Percentiles rank a stretch among this genome's conserved stretches.
These are phyloP conservation scores for Acacia pycnantha DNA, from an alignment of 331 rosid genomes.

Conservation along the genomic window DNA sequence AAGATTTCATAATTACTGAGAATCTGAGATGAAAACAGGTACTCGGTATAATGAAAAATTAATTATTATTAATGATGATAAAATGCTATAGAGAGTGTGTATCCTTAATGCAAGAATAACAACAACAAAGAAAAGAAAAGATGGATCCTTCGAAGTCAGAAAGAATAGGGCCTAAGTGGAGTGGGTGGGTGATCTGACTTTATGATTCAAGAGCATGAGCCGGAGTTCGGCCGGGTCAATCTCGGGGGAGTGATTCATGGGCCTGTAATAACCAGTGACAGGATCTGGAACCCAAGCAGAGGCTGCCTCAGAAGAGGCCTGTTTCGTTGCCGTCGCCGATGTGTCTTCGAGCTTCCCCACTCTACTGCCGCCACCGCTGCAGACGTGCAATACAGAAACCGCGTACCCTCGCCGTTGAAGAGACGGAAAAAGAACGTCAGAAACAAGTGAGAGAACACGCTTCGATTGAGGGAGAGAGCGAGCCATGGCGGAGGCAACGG, in stretches of 20 bases:
- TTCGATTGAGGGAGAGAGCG: slow-evolving; percentile 38
- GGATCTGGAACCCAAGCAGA: slow-evolving; percentile 58
- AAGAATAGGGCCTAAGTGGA: neutral
- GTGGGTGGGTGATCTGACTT: slow-evolving; percentile 13
- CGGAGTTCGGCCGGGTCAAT: slow-evolving; percentile 60
- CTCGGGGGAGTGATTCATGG: slow-evolving; percentile 34
- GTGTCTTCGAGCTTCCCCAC: slow-evolving; percentile 38
- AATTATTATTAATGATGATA: too few relatives aligned
- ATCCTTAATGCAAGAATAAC: too few relatives aligned
- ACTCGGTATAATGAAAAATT: too few relatives aligned
- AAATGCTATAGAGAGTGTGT: too few relatives aligned
- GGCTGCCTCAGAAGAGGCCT: slow-evolving; percentile 27
- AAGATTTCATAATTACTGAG: too few relatives aligned
- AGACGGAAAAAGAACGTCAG: slow-evolving; percentile 17
- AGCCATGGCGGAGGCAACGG: slow-evolving; percentile 18
- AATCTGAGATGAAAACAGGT: too few relatives aligned
- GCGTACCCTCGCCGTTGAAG: slow-evolving; percentile 42
- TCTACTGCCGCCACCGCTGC: slow-evolving; percentile 1
- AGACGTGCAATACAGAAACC: slow-evolving; percentile 7
- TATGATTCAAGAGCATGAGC: slow-evolving; percentile 40
- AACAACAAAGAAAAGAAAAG: neutral
- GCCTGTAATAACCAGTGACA: slow-evolving; percentile 51
- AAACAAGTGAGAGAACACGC: slow-evolving; percentile 9
- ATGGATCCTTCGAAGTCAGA: neutral
- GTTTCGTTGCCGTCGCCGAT: neutral